Percentiles rank a stretch among this genome's conserved stretches.
Evolutionary conservation across 352 stramenopile species (phyloP).

Genomic region (Thalassiosira allenii): DNA sequence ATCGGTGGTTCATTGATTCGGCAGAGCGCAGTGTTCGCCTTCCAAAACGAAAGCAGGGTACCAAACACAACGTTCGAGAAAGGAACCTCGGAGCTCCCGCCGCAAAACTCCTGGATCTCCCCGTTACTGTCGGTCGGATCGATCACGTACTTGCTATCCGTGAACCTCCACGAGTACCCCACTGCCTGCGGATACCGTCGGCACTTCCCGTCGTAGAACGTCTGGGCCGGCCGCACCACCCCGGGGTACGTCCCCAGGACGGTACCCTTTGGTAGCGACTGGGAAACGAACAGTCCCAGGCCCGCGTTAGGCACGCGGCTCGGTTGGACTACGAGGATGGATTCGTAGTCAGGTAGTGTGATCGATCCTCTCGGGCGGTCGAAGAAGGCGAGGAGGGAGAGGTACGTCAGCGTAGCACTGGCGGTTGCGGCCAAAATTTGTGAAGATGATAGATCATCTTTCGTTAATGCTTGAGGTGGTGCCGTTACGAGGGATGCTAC

Average conservation of each 20-base stretch:
- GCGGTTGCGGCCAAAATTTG: constrained; percentile 15
- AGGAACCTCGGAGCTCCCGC: constrained; percentile 52
- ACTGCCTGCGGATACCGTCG: constrained; percentile 63
- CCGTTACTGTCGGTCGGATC: constrained; percentile 75
- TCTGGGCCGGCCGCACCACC: constrained; percentile 58
- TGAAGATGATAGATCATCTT: not conserved
- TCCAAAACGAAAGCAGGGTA: constrained; percentile 35
- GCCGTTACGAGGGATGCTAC: not conserved
- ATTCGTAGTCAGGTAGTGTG: constrained; percentile 9
- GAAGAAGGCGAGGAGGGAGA: constrained; percentile 60
- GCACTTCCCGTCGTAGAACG: constrained; percentile 62
- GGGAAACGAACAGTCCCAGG: constrained; percentile 63
- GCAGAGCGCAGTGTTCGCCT: constrained; percentile 63
- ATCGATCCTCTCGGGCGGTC: constrained; percentile 71
- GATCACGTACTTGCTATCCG: constrained; percentile 69
- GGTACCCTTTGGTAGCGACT: constrained; percentile 48
- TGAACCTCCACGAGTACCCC: constrained; percentile 82
- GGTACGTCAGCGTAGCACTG: constrained; percentile 65
- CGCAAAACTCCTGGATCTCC: constrained; percentile 60
- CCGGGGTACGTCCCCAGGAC: constrained; percentile 77
- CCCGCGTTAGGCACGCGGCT: constrained; percentile 64
- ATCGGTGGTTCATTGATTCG: constrained; percentile 82
- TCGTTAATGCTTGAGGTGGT: not conserved
- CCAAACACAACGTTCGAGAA: constrained; percentile 42
- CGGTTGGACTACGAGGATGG: constrained; percentile 24